phyloP scores from a whole-genome alignment of 352 stramenopile species.

The Phytophthora foliorum region DNA sequence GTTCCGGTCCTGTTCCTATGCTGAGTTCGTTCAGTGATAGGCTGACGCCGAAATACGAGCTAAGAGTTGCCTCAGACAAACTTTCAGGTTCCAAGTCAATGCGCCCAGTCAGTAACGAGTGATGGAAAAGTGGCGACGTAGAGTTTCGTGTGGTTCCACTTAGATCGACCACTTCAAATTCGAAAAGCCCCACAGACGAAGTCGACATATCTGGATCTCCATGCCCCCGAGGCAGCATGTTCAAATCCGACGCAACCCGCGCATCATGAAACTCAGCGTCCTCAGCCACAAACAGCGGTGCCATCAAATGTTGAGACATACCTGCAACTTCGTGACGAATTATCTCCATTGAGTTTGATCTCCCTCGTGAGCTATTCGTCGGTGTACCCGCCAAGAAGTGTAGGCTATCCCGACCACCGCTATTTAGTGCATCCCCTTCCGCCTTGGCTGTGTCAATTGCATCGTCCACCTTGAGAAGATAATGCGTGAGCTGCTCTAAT shows the following conservation, averaged over 20 bases:
- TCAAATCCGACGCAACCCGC: slow-evolving; percentile 48
- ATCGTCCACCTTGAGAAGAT: slow-evolving; percentile 80
- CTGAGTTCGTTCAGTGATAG: slow-evolving; percentile 86
- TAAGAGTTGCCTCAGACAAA: slow-evolving; percentile 64
- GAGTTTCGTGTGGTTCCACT: slow-evolving; percentile 72
- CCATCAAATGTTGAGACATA: slow-evolving; percentile 85
- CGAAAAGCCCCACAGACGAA: slow-evolving; percentile 72
- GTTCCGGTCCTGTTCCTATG: slow-evolving; percentile 61
- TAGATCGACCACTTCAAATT: slow-evolving; percentile 89
- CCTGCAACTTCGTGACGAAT: slow-evolving; percentile 69
- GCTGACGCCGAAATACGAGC: slow-evolving; percentile 74
- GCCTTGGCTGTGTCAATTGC: slow-evolving; percentile 75
- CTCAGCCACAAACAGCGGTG: slow-evolving; percentile 81
- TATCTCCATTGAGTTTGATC: slow-evolving; percentile 57
- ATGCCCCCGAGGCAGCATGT: slow-evolving; percentile 25
- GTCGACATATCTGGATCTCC: slow-evolving; percentile 66
- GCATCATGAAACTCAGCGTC: slow-evolving; percentile 90
- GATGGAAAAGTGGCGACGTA: slow-evolving; percentile 75
- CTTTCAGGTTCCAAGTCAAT: slow-evolving; percentile 84
- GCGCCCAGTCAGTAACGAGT: slow-evolving; percentile 77
- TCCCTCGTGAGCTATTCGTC: slow-evolving; percentile 35
- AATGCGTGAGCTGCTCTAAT: slow-evolving; percentile 66
- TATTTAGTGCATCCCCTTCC: slow-evolving; percentile 59
- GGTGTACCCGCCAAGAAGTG: slow-evolving; percentile 55
- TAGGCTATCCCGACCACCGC: slow-evolving; percentile 62